A percentile compares a stretch with the other conserved stretches of the same genome.
Conservation (phyloP, 129 eudicot genomes). For the Helianthus tuberosus region DNA sequence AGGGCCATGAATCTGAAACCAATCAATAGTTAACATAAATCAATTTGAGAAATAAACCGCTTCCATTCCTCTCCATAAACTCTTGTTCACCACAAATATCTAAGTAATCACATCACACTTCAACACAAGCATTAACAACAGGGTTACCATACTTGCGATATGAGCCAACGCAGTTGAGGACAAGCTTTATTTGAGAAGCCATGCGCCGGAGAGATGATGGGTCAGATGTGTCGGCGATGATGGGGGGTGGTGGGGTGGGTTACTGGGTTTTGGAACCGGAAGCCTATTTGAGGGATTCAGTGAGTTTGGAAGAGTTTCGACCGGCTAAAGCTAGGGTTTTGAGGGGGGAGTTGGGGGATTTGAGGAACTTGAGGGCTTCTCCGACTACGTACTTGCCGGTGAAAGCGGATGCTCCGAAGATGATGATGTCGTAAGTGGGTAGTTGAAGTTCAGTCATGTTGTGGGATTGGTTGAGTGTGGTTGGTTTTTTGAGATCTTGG, state of each 20-base stretch:
- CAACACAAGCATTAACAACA: constrained; percentile 80
- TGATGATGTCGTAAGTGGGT: constrained; percentile 63
- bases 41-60: constrained; percentile 34
- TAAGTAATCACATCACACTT: constrained; percentile 70
- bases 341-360: constrained; percentile 57
- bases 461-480: neutral
- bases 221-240: constrained; percentile 69
- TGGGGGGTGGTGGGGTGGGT: constrained; percentile 51
- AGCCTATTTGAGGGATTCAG: constrained; percentile 81
- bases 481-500: neutral
- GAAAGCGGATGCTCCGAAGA: constrained; percentile 96
- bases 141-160: constrained; percentile 79
- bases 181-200: constrained; percentile 57
- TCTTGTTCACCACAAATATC: constrained; percentile 95
- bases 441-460: constrained; percentile 28
- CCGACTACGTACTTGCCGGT: constrained; percentile 88
- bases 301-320: constrained; percentile 52
- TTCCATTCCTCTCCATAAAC: constrained; percentile 96
- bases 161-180: constrained; percentile 94
- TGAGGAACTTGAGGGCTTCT: constrained; percentile 85
- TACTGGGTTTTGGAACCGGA: constrained; percentile 51
- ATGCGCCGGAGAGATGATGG: constrained; percentile 58
- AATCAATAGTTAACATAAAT: too few relatives aligned
- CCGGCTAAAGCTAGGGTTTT: constrained; percentile 84
- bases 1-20: constrained; percentile 84